Conservation (phyloP, 352 stramenopile genomes). For the Pythium plurisporium region DNA sequence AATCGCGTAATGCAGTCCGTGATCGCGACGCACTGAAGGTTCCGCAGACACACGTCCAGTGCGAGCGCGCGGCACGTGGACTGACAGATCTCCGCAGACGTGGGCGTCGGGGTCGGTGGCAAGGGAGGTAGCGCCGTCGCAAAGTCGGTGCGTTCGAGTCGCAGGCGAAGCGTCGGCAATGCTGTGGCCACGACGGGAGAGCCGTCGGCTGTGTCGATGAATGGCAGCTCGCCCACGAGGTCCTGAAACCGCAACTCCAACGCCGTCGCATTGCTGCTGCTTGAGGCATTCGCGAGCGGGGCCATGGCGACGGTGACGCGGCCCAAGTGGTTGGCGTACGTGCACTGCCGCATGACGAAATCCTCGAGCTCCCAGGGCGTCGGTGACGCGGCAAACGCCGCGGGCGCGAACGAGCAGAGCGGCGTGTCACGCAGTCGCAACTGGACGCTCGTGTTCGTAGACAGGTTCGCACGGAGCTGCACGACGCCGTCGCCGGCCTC, state of each 20-base stretch:
- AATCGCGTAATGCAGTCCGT: slow-evolving; percentile 45
- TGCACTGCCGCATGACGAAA: slow-evolving; percentile 32
- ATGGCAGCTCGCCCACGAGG: slow-evolving; percentile 42
- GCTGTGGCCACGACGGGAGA: slow-evolving; percentile 9
- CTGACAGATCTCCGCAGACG: slow-evolving; percentile 13
- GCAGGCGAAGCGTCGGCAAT: slow-evolving; percentile 28
- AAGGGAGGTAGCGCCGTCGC: slow-evolving; percentile 16
- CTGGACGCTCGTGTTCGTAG: slow-evolving; percentile 17
- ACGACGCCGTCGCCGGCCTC: slow-evolving; percentile 28
- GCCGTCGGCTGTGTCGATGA: slow-evolving; percentile 19
- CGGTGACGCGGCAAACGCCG: slow-evolving; percentile 17
- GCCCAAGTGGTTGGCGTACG: slow-evolving; percentile 45
- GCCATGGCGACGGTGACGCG: slow-evolving; percentile 17
- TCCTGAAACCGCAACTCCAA: slow-evolving; percentile 47
- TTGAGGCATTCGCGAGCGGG: not conserved
- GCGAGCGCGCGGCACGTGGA: slow-evolving; percentile 29
- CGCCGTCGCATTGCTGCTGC: not conserved
- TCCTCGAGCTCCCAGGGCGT: slow-evolving; percentile 29
- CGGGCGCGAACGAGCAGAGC: slow-evolving; percentile 37
- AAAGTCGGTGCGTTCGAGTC: slow-evolving; percentile 29
- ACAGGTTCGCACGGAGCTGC: not conserved
- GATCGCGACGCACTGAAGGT: slow-evolving; percentile 41
- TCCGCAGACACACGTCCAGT: slow-evolving; percentile 45
- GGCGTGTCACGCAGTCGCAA: slow-evolving; percentile 23
- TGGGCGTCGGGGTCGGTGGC: not conserved